Base-by-base conservation (phyloP, 352 stramenopile genomes). In the Phytopythium boreale region DNA sequence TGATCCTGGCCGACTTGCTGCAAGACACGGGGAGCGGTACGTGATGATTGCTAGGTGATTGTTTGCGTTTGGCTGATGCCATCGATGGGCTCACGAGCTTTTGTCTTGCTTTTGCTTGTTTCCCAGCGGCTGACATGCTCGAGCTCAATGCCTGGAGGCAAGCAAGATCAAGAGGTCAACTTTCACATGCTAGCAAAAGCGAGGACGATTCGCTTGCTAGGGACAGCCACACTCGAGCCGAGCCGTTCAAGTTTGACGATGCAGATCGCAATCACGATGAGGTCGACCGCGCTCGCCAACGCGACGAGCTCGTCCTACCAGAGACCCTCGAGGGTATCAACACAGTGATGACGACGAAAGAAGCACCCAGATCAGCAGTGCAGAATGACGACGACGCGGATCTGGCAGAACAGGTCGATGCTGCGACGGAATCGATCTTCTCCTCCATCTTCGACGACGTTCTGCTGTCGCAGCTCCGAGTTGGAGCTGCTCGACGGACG, bases 1-100 rank as follows among this genome's bases (percentile, higher is more conserved):
- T 74, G 27, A 19, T 82, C 8, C 72, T 70, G 11, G 31, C 49
- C 12, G 59, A 71, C 22, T 39, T 82, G 31, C 56, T 75, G 7
- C 39, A 69, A 52, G 26, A 56, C 1, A 19, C 75, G 0, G 53
- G 63, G 24, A 36, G 61, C 24, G 68, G 74, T 78, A 71, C 14
- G 63, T 44, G 0, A 7, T 58, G 26, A 24, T 58, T 43, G 17
- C 7, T 41, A 19, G 11, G 14, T 49, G n/a, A n/a, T 19, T 4
- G 41, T 2, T 49, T 12, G 8, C 3, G 8, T 36, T 36, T 36
- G 31, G 3, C 31, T n/a, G 46, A 6, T 20, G 46, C 22, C 3
- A 27, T 27, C n/a, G 47, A 36, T 36, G 17, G 4, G 15, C 46
- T 52, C 10, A 52, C 22, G 12, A 19, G 1, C 5, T 19, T 4